Base-by-base conservation (phyloP, 208 protist genomes). In the Trypanosoma congolense region DNA sequence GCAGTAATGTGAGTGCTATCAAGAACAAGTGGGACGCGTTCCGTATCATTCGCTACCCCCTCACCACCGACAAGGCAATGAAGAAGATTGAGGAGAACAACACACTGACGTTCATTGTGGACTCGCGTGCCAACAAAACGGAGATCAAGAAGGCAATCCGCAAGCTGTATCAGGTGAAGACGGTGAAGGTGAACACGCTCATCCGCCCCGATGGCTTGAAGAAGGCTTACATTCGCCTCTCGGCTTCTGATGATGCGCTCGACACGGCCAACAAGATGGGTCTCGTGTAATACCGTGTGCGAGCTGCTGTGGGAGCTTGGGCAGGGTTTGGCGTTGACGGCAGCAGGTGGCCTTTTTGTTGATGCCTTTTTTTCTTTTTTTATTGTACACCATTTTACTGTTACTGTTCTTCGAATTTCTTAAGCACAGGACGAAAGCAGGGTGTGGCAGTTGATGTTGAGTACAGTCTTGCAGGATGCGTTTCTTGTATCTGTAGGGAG, bases 1-100 rank as follows among this genome's bases (percentile, higher is more conserved):
- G 85, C 68, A 96, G 95, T 75, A 86, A 78, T 40, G 80, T 93
- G 43, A 92, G 73, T 24, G 84, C 90, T 45, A 73, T 90, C 29
- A 57, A 73, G 65, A 79, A 80, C 72, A 92, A 94, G 72, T 48
- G 73, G 21, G 65, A 81, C 49, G 64, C 92, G 44, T 99, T 94
- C 84, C 59, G 75, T 59, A 70, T 99, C 64, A 86, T 99, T 67
- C 88, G 97, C 74, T 97, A 97, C 85, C 98, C 98, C 28, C 73
- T 99, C 50, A 99, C 92, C 28, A 99, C 97, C 21, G 98, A 99
- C 73, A 96, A 95, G 69, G 97, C 97, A 47, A 98, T 98, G 91
- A 98, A 99, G 93, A 97, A 98, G 90, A 99, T 99, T 61, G 98
- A 99, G 87, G 96, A 98, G 63, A 97, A 98, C 84, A 99, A 99